Evolutionary conservation across 1,284 basidiomycete species (phyloP).

Genomic region (Mixia osmundae): DNA sequence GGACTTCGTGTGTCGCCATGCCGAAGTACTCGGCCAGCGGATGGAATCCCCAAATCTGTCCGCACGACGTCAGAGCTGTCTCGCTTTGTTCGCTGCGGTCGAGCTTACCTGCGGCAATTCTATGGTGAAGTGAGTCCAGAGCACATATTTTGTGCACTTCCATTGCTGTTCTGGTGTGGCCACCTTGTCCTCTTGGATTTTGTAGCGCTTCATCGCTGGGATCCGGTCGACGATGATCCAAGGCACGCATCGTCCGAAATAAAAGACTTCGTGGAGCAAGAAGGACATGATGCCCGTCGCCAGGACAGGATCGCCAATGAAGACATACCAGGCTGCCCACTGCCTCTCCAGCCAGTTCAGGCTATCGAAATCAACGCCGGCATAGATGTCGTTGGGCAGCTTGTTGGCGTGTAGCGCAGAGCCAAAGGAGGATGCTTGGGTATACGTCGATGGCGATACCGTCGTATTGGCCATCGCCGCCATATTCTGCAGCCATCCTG

Average conservation of each 20-base stretch:
- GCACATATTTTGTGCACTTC: slow-evolving; percentile 68
- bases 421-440: slow-evolving; percentile 3
- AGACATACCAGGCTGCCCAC: slow-evolving; percentile 39
- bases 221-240: slow-evolving; percentile 91
- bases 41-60: slow-evolving; percentile 8
- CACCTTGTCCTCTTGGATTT: slow-evolving; percentile 37
- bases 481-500: no score
- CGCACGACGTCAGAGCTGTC: not conserved
- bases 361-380: slow-evolving; percentile 6
- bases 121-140: slow-evolving; percentile 88
- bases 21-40: slow-evolving; percentile 58
- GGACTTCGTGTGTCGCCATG: slow-evolving; percentile 77
- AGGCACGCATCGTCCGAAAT: slow-evolving; percentile 85
- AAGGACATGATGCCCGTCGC: slow-evolving; percentile 86
- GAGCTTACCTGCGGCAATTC: slow-evolving; percentile 55
- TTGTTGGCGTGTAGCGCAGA: slow-evolving; percentile 3
- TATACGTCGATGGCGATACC: slow-evolving; percentile 1
- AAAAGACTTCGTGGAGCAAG: slow-evolving; percentile 78
- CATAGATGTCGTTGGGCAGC: slow-evolving; percentile 6
- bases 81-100: not conserved
- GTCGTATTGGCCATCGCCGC: slow-evolving; percentile 7
- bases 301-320: slow-evolving; percentile 41
- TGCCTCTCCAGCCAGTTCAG: slow-evolving; percentile 7
- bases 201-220: slow-evolving; percentile 84
- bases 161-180: slow-evolving; percentile 1